These are phyloP conservation scores for Aegilops sharonensis DNA, from an alignment of 176 grass and related monocot species.

Conservation along the genomic window DNA sequence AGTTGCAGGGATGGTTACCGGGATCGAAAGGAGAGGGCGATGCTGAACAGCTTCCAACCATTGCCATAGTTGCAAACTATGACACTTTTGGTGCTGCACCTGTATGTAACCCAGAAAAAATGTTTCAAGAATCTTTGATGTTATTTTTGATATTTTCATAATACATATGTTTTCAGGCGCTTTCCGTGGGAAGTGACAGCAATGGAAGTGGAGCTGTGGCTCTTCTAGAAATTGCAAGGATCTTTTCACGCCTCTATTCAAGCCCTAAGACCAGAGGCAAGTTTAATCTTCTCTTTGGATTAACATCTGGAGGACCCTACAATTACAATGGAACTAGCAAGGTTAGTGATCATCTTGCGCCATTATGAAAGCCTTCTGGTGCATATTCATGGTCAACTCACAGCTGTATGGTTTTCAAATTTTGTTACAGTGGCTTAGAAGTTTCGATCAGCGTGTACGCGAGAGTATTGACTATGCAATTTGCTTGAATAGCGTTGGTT, in stretches of 20 bases:
- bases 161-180: slow-evolving; percentile 54
- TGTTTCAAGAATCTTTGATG: slow-evolving; percentile 2
- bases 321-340: slow-evolving; percentile 98
- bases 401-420: not conserved
- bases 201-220: slow-evolving; percentile 95
- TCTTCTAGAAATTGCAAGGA: slow-evolving; percentile 89
- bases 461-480: slow-evolving; percentile 97
- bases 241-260: slow-evolving; percentile 90
- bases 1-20: slow-evolving; percentile 87
- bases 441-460: slow-evolving; percentile 91
- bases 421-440: slow-evolving; percentile 84
- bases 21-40: slow-evolving; percentile 87
- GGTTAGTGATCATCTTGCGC: slow-evolving; percentile 32
- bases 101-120: slow-evolving; percentile 48
- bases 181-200: slow-evolving; percentile 88
- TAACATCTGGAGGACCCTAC: slow-evolving; percentile 97
- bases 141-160: slow-evolving; percentile 24
- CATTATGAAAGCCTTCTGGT: slow-evolving; percentile 1
- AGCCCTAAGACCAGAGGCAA: slow-evolving; percentile 88
- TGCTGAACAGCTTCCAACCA: slow-evolving; percentile 86
- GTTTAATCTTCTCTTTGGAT: slow-evolving; percentile 97
- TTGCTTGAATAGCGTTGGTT: slow-evolving; percentile 96
- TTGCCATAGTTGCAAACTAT: slow-evolving; percentile 97
- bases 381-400: slow-evolving; percentile 29
- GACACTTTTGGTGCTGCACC: slow-evolving; percentile 97